Base-by-base conservation (phyloP, 306 rosid genomes). In the Inga leiocalycina region DNA sequence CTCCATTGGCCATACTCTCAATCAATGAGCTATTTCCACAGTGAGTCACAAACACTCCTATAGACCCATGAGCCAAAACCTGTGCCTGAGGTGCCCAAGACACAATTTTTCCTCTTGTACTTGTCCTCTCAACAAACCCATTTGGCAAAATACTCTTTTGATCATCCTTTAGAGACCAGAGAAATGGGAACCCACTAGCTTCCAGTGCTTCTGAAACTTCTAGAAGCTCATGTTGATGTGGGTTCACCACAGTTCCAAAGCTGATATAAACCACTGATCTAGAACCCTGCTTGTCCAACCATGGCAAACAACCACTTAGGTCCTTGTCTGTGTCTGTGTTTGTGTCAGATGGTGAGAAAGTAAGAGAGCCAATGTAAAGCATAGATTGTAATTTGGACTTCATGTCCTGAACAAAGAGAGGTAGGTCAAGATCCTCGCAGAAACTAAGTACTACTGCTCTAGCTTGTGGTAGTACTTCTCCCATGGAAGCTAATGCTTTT, bases 41-140 rank as follows among this genome's bases (percentile, higher is more conserved):
- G 24, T 87, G 90, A 2, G 88, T 74, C 79, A 87, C 81, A 57
- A 79, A 82, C 22, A 87, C 78, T 24, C 75, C 80, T 19, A 76
- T 13, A 0, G 88, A 65, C 16, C 34, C 20, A 79, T 88, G 88
- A 1, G 65, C 80, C 15, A 88, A 72, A 4, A 85, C 83, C 67
- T 80, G 78, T 1, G 74, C 4, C 24, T 88, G 88, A 1, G 86
- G 86, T 57, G 85, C 81, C 88, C 90, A 85, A 7, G 80, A 5
- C 75, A 85, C 88, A 20, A 82, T 14, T 73, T 65, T 85, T 8
- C 88, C 81, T 0, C 17, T 24, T 48, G 8, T 43, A 10, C 62
- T 9, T 7, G 81, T 79, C 67, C 72, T 82, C 77, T 79, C 85
- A 9, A 69, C 62, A 73, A 88, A 88, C 64, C 77, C 88, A 16